Evolutionary conservation across 345 rosid species (phyloP), one percentile per base, ranked within the genome.

Genomic region (Citrus unshiu): DNA sequence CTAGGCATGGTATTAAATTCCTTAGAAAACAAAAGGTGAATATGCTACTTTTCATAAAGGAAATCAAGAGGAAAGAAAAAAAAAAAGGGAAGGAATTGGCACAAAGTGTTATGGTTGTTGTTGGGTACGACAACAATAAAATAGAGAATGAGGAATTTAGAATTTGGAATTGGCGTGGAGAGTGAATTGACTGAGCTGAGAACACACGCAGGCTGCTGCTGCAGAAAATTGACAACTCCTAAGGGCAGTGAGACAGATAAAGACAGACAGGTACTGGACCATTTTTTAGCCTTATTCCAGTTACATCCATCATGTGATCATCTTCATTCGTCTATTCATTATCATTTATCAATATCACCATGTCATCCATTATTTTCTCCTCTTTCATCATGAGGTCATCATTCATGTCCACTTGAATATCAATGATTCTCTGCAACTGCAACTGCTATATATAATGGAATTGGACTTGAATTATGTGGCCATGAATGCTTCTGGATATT

Each of bases 191-290:
- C 60, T 29, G 74, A 49, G 74, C 39, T 16, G 34, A 30, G 68
- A 21, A 21, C n/a, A 64, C 10, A 32, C 22, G 18, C 58, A 54
- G 58, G 9, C 68, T 63, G 68, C 43, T 12, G 67, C 67, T 14
- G 67, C 21, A 34, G n/a, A 64, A 72, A 73, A 73, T 73, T 73
- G 76, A 57, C 65, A 73, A 73, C 22, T 57, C 66, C 66, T 73
- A 13, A 6, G 39, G 64, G 51, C 14, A 29, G 37, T 6, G 22
- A 54, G 75, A 71, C 75, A 70, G 19, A 70, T 19, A 16, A 24
- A 46, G 40, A 30, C 27, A 35, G 29, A 46, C 73, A 70, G 73
- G 18, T 10, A 30, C 22, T 70, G 74, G 60, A 68, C 54, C 71
- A 39, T 30, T 16, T 68, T 68, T 68, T 39, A 9, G 51, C 71